Evolutionary conservation across 1,284 basidiomycete species (phyloP).

Genomic region (Athelia psychrophila): DNA sequence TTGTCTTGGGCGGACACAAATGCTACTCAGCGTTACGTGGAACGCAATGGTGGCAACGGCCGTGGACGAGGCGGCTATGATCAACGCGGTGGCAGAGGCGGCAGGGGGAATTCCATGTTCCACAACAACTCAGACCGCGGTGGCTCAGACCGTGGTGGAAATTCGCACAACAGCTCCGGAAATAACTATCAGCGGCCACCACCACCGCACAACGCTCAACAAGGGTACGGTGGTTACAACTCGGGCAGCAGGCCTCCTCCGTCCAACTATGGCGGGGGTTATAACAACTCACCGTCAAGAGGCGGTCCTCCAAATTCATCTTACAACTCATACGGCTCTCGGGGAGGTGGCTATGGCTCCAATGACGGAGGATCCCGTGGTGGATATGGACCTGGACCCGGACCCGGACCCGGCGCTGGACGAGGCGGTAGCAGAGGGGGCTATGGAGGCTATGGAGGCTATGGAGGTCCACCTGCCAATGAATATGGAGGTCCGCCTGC

Average conservation of each 20-base stretch:
- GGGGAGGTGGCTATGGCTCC: conserved; percentile 7
- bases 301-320: conserved; percentile 10
- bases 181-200: conserved; percentile 13
- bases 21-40: conserved; percentile 26
- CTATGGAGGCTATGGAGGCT: conserved; percentile 18
- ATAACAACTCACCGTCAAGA: conserved; percentile 8
- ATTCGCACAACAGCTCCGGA: no score
- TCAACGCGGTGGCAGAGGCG: conserved; percentile 25
- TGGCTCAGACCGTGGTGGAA: conserved; percentile 15
- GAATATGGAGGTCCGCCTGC: conserved; percentile 15
- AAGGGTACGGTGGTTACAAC: conserved; percentile 27
- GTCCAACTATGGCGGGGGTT: conserved; percentile 19
- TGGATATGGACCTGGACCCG: conserved; percentile 24
- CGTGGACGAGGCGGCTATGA: conserved; percentile 48
- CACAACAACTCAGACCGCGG: conserved; percentile 28
- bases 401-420: conserved; percentile 20
- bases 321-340: conserved; percentile 5
- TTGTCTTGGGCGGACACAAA: conserved; percentile 80
- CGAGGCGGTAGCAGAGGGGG: conserved; percentile 7
- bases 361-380: conserved; percentile 18
- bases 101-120: conserved; percentile 37
- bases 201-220: conserved; percentile 21
- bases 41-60: conserved; percentile 39
- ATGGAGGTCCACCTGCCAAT: conserved; percentile 12
- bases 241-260: conserved; percentile 12